Percentiles rank a stretch among this genome's conserved stretches.
phyloP scores from a whole-genome alignment of 2,329 filamentous ascomycete species.

The Fusarium keratoplasticum region DNA sequence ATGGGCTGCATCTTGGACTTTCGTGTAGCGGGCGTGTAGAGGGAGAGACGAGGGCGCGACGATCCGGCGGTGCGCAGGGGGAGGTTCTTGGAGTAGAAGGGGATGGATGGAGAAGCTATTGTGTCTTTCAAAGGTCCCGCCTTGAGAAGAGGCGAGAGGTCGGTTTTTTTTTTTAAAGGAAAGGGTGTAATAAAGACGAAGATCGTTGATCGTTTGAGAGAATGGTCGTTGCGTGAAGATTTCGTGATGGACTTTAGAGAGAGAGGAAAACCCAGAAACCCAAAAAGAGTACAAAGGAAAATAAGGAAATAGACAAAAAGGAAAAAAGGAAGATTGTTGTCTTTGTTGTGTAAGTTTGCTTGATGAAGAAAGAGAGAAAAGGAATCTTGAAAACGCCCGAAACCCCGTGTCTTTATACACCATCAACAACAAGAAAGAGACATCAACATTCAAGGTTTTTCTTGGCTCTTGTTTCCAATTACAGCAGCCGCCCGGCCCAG shows the following conservation, averaged over 20 bases:
- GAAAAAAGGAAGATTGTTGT: conserved; percentile 28
- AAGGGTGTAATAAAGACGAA: conserved; percentile 15
- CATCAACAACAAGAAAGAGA: conserved; percentile 7
- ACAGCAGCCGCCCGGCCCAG: conserved; percentile 40
- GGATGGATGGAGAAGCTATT: conserved; percentile 51
- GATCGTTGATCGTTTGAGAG: conserved; percentile 7
- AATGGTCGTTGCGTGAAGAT: conserved; percentile 32
- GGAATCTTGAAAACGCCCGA: conserved; percentile 12
- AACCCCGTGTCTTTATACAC: conserved; percentile 41
- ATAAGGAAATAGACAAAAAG: conserved; percentile 41
- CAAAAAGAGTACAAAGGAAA: conserved; percentile 43
- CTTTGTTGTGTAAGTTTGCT: conserved; percentile 38
- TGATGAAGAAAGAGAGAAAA: conserved; percentile 34
- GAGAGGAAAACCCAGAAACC: conserved; percentile 41
- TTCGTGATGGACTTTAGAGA: conserved; percentile 25
- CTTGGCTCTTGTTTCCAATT: conserved; percentile 35
- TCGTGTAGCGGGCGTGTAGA: conserved; percentile 51
- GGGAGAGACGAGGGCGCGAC: conserved; percentile 56
- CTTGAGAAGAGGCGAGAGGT: conserved; percentile 34
- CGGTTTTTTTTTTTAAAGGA: neutral
- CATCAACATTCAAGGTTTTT: neutral
- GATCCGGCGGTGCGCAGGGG: conserved; percentile 55
- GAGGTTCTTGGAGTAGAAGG: conserved; percentile 56
- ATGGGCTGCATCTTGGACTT: conserved; percentile 56
- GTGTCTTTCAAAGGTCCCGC: conserved; percentile 42